These are phyloP conservation scores for Lasiosphaeria ovina DNA, from an alignment of 495 filamentous ascomycete species.

Conservation along the genomic window DNA sequence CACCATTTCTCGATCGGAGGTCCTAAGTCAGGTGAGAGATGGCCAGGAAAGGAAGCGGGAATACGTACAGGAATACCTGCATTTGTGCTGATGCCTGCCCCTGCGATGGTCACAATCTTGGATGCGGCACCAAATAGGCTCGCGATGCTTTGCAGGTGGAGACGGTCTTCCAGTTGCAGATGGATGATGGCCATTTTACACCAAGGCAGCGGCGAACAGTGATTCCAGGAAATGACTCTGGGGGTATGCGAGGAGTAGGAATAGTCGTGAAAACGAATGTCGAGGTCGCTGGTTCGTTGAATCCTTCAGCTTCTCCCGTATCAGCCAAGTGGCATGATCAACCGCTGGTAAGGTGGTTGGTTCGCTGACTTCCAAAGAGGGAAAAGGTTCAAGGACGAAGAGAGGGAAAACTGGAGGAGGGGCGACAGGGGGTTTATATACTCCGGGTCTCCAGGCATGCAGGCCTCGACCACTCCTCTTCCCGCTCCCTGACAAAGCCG, in stretches of 20 bases:
- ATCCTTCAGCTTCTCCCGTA: too few species aligned
- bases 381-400: constrained; percentile 7
- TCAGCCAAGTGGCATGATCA: too few species aligned
- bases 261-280: too few species aligned
- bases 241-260: too few species aligned
- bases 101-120: constrained; percentile 17
- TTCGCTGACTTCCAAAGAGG: too few species aligned
- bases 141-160: constrained; percentile 15
- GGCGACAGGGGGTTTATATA: constrained; percentile 13
- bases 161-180: constrained; percentile 9
- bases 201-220: too few species aligned
- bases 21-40: constrained; percentile 13
- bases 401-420: constrained; percentile 19
- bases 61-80: constrained; percentile 19
- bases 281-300: neutral
- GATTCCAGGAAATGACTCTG: too few species aligned
- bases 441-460: constrained; percentile 6
- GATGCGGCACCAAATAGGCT: constrained; percentile 12
- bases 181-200: constrained; percentile 15
- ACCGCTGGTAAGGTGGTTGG: too few species aligned
- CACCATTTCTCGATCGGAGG: constrained; percentile 11
- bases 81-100: constrained; percentile 19
- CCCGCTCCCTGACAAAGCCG: neutral
- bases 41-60: constrained; percentile 6
- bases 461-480: neutral